A percentile compares a stretch with the other conserved stretches of the same genome.
These are phyloP conservation scores for Cardiosporidium cionae DNA, from an alignment of 169 alveolate species.

Conservation along the genomic window DNA sequence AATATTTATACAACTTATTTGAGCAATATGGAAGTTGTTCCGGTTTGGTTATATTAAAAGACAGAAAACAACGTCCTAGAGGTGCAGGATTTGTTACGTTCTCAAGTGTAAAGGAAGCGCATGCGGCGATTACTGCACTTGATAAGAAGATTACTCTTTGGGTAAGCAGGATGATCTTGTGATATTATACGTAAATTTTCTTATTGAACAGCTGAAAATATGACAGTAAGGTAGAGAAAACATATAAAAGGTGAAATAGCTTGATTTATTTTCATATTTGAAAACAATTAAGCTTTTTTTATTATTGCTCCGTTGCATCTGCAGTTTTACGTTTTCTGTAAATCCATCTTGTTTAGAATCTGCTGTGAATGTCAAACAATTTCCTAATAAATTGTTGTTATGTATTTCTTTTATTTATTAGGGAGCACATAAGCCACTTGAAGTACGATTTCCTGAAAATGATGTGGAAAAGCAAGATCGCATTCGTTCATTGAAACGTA, in stretches of 20 bases:
- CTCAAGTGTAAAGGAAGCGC: not conserved
- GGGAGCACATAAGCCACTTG: constrained; percentile 14
- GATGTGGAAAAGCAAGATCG: constrained; percentile 2
- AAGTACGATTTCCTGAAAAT: constrained; percentile 6
- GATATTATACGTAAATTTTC: not conserved
- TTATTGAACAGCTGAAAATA: no score
- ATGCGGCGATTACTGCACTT: not conserved
- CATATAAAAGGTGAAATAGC: not conserved
- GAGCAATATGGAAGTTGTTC: constrained; percentile 3
- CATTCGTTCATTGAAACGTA: not conserved
- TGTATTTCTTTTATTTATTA: not conserved
- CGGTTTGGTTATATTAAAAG: constrained; percentile 1
- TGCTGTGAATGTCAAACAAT: not conserved
- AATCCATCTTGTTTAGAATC: not conserved
- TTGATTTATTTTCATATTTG: not conserved
- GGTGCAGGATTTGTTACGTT: constrained; percentile 21
- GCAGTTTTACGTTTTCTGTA: not conserved
- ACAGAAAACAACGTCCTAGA: constrained; percentile 5
- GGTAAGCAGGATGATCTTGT: not conserved
- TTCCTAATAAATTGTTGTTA: not conserved
- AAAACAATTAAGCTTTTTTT: not conserved
- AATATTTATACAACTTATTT: not conserved
- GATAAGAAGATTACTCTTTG: not conserved
- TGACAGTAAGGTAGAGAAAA: not conserved
- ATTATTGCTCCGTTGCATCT: not conserved